phyloP scores from a whole-genome alignment of 2,329 filamentous ascomycete genomes.

The Pseudogymnoascus sp. region DNA sequence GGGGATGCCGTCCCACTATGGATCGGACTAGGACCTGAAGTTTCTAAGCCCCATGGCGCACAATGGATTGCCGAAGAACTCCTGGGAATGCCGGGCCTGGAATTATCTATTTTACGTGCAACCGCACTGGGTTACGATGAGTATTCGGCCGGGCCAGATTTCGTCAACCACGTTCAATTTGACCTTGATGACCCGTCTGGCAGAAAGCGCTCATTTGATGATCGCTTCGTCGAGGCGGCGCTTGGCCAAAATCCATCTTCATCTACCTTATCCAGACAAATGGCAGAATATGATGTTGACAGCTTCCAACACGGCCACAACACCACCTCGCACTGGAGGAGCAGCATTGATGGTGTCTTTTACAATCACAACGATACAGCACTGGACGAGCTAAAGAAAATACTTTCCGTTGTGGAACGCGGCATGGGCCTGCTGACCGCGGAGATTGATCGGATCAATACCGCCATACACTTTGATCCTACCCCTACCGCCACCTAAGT shows the following conservation, averaged over 20 bases:
- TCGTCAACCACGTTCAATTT: constrained; percentile 14
- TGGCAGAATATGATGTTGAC: constrained; percentile 22
- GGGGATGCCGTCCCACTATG: constrained; percentile 20
- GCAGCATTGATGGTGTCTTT: constrained; percentile 26
- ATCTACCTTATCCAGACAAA: background rate
- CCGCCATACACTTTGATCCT: background rate
- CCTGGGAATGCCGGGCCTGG: constrained; percentile 19
- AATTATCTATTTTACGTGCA: constrained; percentile 23
- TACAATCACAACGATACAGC: constrained; percentile 26
- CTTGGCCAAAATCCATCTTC: constrained; percentile 12
- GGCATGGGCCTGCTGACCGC: constrained; percentile 23
- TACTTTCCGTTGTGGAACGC: constrained; percentile 25
- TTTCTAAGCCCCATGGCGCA: constrained; percentile 12
- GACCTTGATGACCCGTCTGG: constrained; percentile 23
- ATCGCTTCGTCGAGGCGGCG: constrained; percentile 27
- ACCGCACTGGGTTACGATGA: constrained; percentile 28
- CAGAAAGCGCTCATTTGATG: constrained; percentile 22
- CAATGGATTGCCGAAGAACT: constrained; percentile 25
- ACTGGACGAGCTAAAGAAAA: constrained; percentile 23
- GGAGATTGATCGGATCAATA: constrained; percentile 16
- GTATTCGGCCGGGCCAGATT: constrained; percentile 16
- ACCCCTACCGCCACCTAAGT: background rate
- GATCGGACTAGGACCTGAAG: constrained; percentile 21
- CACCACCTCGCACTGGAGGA: constrained; percentile 24
- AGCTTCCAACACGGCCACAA: constrained; percentile 23